Evolutionary conservation across 148 eudicot species (phyloP).

Genomic region (Linanthus parryae): DNA sequence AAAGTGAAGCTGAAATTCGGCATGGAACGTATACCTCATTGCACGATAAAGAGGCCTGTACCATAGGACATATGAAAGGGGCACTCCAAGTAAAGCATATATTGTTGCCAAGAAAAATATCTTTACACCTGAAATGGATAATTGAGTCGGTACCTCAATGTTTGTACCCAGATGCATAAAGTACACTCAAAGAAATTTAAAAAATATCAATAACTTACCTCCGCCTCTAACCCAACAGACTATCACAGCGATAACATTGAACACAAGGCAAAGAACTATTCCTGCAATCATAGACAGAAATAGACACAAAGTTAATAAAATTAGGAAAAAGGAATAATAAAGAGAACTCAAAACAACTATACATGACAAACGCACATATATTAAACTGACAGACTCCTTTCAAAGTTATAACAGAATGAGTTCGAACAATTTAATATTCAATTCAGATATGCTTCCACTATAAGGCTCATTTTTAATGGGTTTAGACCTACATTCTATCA

Average conservation of each 20-base stretch:
- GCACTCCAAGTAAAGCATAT: conserved; percentile 77
- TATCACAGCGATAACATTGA: conserved; percentile 69
- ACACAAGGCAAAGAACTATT: conserved; percentile 69
- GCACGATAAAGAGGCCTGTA: conserved; percentile 95
- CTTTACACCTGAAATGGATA: conserved; percentile 55
- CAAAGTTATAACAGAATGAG: neutral
- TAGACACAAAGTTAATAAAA: neutral
- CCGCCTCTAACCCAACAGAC: conserved; percentile 89
- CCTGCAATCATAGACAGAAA: conserved; percentile 37
- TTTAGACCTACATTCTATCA: neutral
- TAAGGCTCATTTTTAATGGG: neutral
- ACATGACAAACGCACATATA: no score
- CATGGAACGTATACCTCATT: conserved; percentile 64
- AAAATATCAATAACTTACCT: conserved; percentile 37
- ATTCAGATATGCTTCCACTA: neutral
- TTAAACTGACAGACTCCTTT: neutral
- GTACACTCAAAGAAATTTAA: neutral
- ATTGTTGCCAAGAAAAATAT: conserved; percentile 84
- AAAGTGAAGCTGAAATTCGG: neutral
- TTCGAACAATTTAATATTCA: neutral
- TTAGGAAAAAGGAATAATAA: neutral
- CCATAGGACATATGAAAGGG: conserved; percentile 86
- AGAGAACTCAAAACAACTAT: neutral
- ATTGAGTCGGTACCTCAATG: neutral
- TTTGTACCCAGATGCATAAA: neutral